Base-by-base conservation (phyloP, 2,329 filamentous ascomycete genomes). In the Meredithiella fracta region DNA sequence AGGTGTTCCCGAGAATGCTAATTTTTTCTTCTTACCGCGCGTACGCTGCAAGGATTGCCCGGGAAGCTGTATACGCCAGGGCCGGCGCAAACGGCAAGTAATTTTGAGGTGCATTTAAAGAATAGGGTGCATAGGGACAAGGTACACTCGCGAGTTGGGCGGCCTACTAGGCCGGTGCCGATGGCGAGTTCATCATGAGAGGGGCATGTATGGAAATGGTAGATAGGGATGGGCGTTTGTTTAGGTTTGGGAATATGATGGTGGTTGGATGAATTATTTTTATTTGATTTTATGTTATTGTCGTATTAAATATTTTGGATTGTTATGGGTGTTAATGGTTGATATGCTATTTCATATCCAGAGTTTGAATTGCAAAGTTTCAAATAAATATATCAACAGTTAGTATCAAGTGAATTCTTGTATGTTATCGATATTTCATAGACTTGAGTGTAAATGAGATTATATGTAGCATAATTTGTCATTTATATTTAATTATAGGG, bases 61-160 rank as follows among this genome's bases (percentile, higher is more conserved):
- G 0, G 88, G 87, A 97, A 96, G 68, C 73, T 95, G 9, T 98
- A 98, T 68, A 95, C 90, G 0, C 87, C 90, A 0, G 86, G 89
- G 0, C 88, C 90, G 0, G 87, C 84, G 23, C 85, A 78, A 66
- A 89, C 88, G 1, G 86, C 91, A 3, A 83, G 83, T 49, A 94
- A 95, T 65, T 98, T 98, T 60, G 87, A 95, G 69, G 81, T 94
- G 1, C 92, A 98, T 70, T 73, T 97, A 51, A 86, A 83, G 68
- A 96, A 95, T 68, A 79, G 85, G 47, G 73, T 77, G 54, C 92
- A 98, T 67, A 78, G 83, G 63, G 80, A 86, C 62, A 78, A 78
- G 62, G 86, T 90, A 8, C 65, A 65, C 38, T 59, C 60, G 54
- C 64, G 70, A 25, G 60, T 66, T 40, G 63, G 62, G 31, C 62